Evolutionary conservation across 2,329 filamentous ascomycete genomes (phyloP).

Genomic region (Elsinoe necatrix): DNA sequence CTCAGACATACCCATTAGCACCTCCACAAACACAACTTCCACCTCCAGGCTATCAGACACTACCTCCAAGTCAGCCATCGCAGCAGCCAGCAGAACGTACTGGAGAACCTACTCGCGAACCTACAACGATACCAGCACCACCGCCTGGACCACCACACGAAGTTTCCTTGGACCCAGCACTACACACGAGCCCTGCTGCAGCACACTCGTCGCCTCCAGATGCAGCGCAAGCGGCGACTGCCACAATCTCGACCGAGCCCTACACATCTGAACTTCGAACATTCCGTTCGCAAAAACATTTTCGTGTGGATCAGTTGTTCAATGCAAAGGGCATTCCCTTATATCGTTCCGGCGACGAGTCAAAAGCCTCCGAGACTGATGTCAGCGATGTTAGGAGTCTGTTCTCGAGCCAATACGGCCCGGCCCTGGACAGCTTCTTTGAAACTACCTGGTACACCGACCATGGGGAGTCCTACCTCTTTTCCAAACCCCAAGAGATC

Average conservation of each 20-base stretch:
- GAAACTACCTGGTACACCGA: constrained; percentile 74
- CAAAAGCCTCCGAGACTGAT: background rate
- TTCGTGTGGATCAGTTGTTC: constrained; percentile 68
- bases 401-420: constrained; percentile 68
- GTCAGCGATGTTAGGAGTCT: constrained; percentile 62
- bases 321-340: constrained; percentile 49
- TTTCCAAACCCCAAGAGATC: constrained; percentile 36
- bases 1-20: background rate
- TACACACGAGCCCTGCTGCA: constrained; percentile 12
- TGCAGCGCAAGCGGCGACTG: constrained; percentile 29
- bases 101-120: constrained; percentile 38
- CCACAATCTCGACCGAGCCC: background rate
- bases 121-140: constrained; percentile 29
- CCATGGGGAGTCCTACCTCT: constrained; percentile 13
- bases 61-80: constrained; percentile 47
- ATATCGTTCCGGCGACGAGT: constrained; percentile 21
- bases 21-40: background rate
- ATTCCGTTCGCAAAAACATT: constrained; percentile 28
- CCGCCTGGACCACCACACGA: constrained; percentile 24
- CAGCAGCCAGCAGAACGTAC: constrained; percentile 58
- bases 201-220: constrained; percentile 28
- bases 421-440: constrained; percentile 64
- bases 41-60: background rate
- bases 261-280: background rate
- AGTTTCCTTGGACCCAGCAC: background rate